phyloP scores from a whole-genome alignment of 257 asterid species.

The Leonotis leonurus region DNA sequence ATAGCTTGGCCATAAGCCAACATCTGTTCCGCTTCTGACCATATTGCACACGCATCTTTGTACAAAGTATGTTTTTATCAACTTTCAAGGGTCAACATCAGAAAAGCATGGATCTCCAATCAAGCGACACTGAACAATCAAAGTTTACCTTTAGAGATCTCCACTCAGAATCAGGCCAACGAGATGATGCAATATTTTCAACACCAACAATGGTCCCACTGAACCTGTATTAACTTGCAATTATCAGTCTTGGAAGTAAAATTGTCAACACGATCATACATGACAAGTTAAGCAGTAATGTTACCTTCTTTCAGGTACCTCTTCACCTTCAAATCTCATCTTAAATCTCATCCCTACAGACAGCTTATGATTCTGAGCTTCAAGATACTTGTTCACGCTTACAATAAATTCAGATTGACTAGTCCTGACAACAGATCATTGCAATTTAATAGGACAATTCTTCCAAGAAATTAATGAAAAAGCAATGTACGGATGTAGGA shows the following conservation, averaged over 20 bases:
- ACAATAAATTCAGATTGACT: constrained; percentile 90
- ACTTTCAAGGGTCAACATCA: neutral
- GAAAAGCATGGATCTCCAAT: constrained; percentile 3
- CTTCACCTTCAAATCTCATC: constrained; percentile 99
- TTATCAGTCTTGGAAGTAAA: neutral
- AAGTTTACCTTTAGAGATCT: constrained; percentile 80
- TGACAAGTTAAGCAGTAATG: neutral
- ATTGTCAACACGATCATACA: neutral
- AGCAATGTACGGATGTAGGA: neutral
- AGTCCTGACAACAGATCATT: constrained; percentile 50
- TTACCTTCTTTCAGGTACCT: constrained; percentile 97
- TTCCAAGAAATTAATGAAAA: neutral
- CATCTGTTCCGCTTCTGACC: neutral
- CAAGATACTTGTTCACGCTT: constrained; percentile 82
- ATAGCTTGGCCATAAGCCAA: neutral
- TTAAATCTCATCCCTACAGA: constrained; percentile 95
- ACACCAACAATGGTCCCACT: constrained; percentile 95
- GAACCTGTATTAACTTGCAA: constrained; percentile 51
- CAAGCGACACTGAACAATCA: neutral
- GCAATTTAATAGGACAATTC: constrained; percentile 5
- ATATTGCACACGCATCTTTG: neutral
- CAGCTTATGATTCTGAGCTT: constrained; percentile 76
- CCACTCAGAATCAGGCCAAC: constrained; percentile 97
- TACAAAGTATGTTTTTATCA: constrained; percentile 3
- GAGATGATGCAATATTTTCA: constrained; percentile 49